These are phyloP conservation scores for Saccharomyces mikatae DNA, from an alignment of 805 yeast species.

Conservation along the genomic window DNA sequence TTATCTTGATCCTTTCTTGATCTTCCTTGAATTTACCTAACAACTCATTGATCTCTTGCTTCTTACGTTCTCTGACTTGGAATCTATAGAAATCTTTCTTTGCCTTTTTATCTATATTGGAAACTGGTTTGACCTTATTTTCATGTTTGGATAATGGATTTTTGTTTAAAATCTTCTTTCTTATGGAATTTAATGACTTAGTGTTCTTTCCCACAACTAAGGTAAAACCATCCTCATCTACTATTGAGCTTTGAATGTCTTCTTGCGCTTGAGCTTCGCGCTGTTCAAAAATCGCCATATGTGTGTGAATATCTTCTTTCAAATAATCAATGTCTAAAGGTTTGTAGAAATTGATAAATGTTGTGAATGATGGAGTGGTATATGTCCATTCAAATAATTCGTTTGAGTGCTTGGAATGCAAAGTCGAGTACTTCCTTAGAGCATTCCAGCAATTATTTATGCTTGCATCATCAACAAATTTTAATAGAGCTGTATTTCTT, in stretches of 20 bases:
- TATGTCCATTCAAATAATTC: slow-evolving; percentile 31
- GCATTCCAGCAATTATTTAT: slow-evolving; percentile 51
- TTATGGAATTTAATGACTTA: slow-evolving; percentile 49
- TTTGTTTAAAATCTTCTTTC: slow-evolving; percentile 27
- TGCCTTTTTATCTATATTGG: slow-evolving; percentile 54
- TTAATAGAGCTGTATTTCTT: slow-evolving; percentile 63
- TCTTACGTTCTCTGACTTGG: slow-evolving; percentile 90
- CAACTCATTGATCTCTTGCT: slow-evolving; percentile 83
- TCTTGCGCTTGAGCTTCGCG: slow-evolving; percentile 59
- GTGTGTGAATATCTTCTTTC: slow-evolving; percentile 47
- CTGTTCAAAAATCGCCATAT: slow-evolving; percentile 58
- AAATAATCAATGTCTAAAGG: slow-evolving; percentile 44
- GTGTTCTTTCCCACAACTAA: slow-evolving; percentile 82
- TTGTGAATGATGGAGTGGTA: slow-evolving; percentile 30
- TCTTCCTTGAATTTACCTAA: slow-evolving; percentile 80
- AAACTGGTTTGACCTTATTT: slow-evolving; percentile 13
- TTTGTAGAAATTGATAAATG: slow-evolving; percentile 38
- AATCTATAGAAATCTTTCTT: slow-evolving; percentile 90
- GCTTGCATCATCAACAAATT: slow-evolving; percentile 61
- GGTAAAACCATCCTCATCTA: slow-evolving; percentile 93
- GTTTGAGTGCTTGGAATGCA: slow-evolving; percentile 34
- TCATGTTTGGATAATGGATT: slow-evolving; percentile 30
- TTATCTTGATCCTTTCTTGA: slow-evolving; percentile 70
- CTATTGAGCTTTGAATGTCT: slow-evolving; percentile 47
- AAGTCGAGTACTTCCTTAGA: slow-evolving; percentile 39